Conservation (phyloP, 2,329 filamentous ascomycete genomes). For the Fusarium sp. region DNA sequence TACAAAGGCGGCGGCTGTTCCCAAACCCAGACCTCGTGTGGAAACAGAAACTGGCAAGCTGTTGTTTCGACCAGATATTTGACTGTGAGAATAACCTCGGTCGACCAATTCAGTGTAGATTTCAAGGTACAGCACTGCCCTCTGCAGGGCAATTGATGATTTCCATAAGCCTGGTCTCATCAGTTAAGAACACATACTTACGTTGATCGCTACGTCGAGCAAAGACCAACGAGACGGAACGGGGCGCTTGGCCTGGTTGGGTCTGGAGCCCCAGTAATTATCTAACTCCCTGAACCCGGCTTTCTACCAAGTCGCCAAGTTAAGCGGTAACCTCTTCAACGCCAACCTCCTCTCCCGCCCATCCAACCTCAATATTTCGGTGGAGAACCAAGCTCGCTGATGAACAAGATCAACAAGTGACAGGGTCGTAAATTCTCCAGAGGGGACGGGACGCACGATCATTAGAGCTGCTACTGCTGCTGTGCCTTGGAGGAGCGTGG, state of each 20-base stretch:
- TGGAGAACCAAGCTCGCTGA: conserved; percentile 32
- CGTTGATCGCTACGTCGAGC: conserved; percentile 7
- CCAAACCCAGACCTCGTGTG: too few relatives aligned
- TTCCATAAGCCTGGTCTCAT: neutral
- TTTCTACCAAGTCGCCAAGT: conserved; percentile 25
- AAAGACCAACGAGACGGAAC: neutral
- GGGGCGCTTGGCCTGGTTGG: neutral
- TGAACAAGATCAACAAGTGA: conserved; percentile 32
- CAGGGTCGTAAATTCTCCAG: conserved; percentile 24
- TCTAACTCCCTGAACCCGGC: neutral
- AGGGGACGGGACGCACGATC: conserved; percentile 14
- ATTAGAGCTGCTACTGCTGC: conserved; percentile 1
- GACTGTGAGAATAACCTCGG: conserved; percentile 14
- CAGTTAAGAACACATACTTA: neutral
- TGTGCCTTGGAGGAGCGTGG: conserved; percentile 16
- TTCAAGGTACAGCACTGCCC: neutral
- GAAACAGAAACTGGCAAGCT: neutral
- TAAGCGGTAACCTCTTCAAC: conserved; percentile 9
- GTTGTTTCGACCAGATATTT: conserved; percentile 1
- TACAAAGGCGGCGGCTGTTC: neutral
- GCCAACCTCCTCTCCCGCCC: conserved; percentile 22
- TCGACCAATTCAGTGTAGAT: conserved; percentile 14
- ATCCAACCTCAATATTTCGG: conserved; percentile 33
- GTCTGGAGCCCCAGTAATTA: neutral
- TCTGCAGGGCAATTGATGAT: neutral